Conservation (phyloP, 495 filamentous ascomycete species). For the Cudoniella acicularis region DNA sequence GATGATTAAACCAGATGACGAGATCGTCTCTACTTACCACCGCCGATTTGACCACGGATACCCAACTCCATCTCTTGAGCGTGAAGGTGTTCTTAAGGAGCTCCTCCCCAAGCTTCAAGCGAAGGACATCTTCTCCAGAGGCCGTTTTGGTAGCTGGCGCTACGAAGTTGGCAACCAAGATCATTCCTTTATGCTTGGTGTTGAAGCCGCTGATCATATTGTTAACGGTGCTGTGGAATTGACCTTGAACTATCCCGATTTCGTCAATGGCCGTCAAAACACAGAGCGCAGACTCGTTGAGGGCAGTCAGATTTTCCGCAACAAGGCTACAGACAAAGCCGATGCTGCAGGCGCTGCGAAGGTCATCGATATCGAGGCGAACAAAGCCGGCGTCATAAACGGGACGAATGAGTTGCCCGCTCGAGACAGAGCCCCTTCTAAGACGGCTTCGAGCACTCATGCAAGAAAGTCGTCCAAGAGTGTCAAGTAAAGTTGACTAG, state of each 20-base stretch:
- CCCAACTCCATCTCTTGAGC: slow-evolving; percentile 90
- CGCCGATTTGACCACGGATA: slow-evolving; percentile 99
- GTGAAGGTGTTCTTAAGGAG: slow-evolving; percentile 89
- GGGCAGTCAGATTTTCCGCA: slow-evolving; percentile 39
- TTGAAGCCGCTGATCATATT: slow-evolving; percentile 94
- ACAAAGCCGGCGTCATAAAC: slow-evolving; percentile 15
- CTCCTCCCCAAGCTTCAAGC: slow-evolving; percentile 89
- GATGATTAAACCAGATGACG: slow-evolving; percentile 84
- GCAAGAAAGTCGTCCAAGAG: slow-evolving; percentile 32
- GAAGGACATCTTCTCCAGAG: slow-evolving; percentile 90
- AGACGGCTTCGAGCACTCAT: slow-evolving; percentile 28
- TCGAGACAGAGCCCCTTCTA: slow-evolving; percentile 31
- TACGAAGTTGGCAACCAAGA: slow-evolving; percentile 97
- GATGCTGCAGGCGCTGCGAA: slow-evolving; percentile 24
- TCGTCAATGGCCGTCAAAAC: slow-evolving; percentile 90
- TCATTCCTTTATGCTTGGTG: slow-evolving; percentile 97
- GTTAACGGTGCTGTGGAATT: slow-evolving; percentile 91
- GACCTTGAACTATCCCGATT: slow-evolving; percentile 98
- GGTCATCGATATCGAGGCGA: slow-evolving; percentile 16
- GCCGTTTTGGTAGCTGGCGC: slow-evolving; percentile 96
- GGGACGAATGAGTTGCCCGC: slow-evolving; percentile 33
- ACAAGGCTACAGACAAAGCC: slow-evolving; percentile 25
- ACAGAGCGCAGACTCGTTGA: slow-evolving; percentile 83
- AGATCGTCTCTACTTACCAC: slow-evolving; percentile 98
- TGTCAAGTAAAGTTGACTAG: slow-evolving; percentile 17